Base-by-base conservation (phyloP, 345 rosid genomes). In the Barbarea vulgaris region DNA sequence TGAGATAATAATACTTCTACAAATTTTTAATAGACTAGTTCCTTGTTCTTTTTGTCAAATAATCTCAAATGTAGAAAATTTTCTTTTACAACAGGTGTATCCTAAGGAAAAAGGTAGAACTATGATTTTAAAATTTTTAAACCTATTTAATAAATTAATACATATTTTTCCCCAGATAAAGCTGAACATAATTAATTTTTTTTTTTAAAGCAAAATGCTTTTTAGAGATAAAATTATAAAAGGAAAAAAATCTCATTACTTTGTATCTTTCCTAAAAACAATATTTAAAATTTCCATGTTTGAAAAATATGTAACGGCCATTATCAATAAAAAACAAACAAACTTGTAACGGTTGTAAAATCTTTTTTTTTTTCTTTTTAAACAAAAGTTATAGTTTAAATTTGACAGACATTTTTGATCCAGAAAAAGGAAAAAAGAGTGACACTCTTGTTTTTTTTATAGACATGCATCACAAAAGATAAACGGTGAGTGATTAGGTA, bases 341-440 rank as follows among this genome's bases (percentile, higher is more conserved):
- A 34, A 34, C 3, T 3, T 36, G 75, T 48, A 71, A 71, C 75
- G 67, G 59, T 50, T 24, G 6, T 36, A 34, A 34, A 44, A 11
- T 9, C 18, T 1, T 12, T n/a, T n/a, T n/a, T n/a, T n/a, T n/a
- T n/a, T n/a, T n/a, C n/a, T n/a, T n/a, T n/a, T n/a, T n/a, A 25
- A 55, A 31, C 4, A 33, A 31, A 6, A n/a, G 58, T 24, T 59
- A 34, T 48, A 9, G 14, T 2, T 8, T 33, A 7, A 10, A 34
- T 9, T 3, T 34, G 39, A 9, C 2, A 9, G 41, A 30, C 10
- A 4, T 3, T 34, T 34, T 34, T 34, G 3, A 34, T 4, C 39
- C 1, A 9, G 3, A 34, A 9, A 34, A 34, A 9, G 39, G 39
- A 3, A 34, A 34, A 9, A 2, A 9, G 8, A 17, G 37, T 52